phyloP scores from a whole-genome alignment of 1,139 yeast species.

The Kodamaea sp. region DNA sequence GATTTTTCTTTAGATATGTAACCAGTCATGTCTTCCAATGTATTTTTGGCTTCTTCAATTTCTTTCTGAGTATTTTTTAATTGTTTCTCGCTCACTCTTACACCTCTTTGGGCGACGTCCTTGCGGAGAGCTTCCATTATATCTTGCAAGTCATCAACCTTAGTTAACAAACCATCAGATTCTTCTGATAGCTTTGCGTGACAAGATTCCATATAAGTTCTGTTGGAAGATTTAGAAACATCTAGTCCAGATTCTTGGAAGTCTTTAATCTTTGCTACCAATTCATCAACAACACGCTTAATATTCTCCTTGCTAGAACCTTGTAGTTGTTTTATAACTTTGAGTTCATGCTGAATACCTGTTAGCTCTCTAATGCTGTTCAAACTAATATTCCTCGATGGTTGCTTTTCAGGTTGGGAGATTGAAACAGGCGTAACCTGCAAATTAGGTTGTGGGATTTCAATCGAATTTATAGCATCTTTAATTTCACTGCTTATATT shows the following conservation, averaged over 20 bases:
- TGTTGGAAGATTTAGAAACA: constrained; percentile 45
- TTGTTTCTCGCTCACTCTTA: constrained; percentile 74
- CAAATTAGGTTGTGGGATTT: constrained; percentile 15
- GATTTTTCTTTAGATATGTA: constrained; percentile 71
- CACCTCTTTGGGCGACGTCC: constrained; percentile 92
- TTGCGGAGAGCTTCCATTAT: constrained; percentile 83
- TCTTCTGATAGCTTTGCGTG: constrained; percentile 71
- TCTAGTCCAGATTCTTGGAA: constrained; percentile 45
- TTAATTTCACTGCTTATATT: constrained; percentile 22
- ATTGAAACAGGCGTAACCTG: constrained; percentile 4
- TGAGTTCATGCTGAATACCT: constrained; percentile 53
- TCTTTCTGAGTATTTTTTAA: constrained; percentile 65
- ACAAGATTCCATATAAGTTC: constrained; percentile 74
- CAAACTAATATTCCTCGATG: not conserved
- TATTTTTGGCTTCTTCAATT: constrained; percentile 52
- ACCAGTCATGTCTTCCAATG: constrained; percentile 51
- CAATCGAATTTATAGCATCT: constrained; percentile 22
- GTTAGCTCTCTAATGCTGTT: constrained; percentile 20
- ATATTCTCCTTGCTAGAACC: constrained; percentile 40
- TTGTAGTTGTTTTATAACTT: constrained; percentile 61
- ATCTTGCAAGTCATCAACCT: constrained; percentile 90
- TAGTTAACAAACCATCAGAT: constrained; percentile 69
- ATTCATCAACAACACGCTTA: constrained; percentile 39
- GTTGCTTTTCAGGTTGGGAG: constrained; percentile 1
- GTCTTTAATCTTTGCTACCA: constrained; percentile 47